These are phyloP conservation scores for Phaeosphaeriaceae sp. DNA, from an alignment of 2,329 filamentous ascomycete species.

Conservation along the genomic window DNA sequence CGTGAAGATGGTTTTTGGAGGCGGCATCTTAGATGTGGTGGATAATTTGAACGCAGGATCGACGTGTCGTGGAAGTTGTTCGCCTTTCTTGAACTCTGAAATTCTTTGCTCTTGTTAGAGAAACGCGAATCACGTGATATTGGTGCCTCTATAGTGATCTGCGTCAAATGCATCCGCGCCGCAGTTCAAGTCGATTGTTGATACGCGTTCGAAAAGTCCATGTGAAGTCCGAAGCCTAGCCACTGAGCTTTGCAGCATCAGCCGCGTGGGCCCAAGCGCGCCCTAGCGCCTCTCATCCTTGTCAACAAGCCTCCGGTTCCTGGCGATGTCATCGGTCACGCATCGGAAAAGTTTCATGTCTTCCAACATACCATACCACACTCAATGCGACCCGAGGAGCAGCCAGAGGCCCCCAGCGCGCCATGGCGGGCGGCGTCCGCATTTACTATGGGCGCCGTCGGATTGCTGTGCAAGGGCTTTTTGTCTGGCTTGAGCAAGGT, in stretches of 20 bases:
- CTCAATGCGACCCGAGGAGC: constrained; percentile 52
- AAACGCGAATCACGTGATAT: no score
- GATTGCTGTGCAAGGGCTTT: constrained; percentile 74
- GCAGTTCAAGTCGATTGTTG: no score
- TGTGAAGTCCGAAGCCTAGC: constrained; percentile 8
- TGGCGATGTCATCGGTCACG: constrained; percentile 24
- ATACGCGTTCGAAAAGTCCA: neutral
- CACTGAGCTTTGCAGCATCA: constrained; percentile 1
- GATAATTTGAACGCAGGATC: neutral
- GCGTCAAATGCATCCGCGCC: no score
- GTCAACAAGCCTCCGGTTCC: constrained; percentile 21
- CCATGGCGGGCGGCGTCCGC: constrained; percentile 78
- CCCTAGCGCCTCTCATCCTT: constrained; percentile 12
- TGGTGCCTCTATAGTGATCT: no score
- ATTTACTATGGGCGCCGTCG: constrained; percentile 75
- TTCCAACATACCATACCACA: constrained; percentile 16
- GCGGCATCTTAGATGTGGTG: constrained; percentile 26
- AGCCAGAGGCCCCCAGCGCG: constrained; percentile 63
- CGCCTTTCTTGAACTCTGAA: no score
- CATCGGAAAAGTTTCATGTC: constrained; percentile 23
- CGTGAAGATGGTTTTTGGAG: constrained; percentile 74
- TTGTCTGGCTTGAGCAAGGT: constrained; percentile 76
- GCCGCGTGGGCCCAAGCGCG: constrained; percentile 1
- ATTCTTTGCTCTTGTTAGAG: no score
- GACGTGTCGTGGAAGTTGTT: no score